These are phyloP conservation scores for Rutstroemia sp. DNA, from an alignment of 2,329 filamentous ascomycete genomes.

Conservation along the genomic window DNA sequence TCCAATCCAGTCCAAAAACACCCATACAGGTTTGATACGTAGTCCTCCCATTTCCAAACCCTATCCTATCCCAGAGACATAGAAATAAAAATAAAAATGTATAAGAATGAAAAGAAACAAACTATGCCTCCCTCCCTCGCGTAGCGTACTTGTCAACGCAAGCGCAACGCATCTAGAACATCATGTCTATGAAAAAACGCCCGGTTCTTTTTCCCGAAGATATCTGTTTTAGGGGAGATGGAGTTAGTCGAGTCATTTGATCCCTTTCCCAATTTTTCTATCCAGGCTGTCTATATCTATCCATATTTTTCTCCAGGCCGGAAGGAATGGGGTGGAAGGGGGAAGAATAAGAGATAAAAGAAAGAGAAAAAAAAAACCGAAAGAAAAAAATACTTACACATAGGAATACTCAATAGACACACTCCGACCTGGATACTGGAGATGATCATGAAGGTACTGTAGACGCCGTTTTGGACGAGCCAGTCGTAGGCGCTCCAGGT, in stretches of 20 bases:
- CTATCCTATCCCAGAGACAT: no score
- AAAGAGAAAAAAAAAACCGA: not conserved
- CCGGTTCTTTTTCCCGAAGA: slow-evolving; percentile 71
- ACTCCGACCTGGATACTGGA: slow-evolving; percentile 71
- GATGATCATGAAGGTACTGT: slow-evolving; percentile 58
- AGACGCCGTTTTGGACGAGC: slow-evolving; percentile 60
- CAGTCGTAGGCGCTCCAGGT: slow-evolving; percentile 82
- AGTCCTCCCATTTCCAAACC: no score
- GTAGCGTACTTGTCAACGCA: not conserved
- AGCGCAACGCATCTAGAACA: slow-evolving; percentile 39
- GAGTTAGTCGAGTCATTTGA: not conserved
- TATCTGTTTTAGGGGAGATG: slow-evolving; percentile 41
- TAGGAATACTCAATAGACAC: slow-evolving; percentile 66
- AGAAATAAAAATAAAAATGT: no score
- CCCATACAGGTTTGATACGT: no score
- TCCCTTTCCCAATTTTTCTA: no score
- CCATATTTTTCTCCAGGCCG: no score
- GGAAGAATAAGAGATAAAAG: not conserved
- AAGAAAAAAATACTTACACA: slow-evolving; percentile 52
- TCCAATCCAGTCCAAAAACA: no score
- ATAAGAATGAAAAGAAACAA: no score
- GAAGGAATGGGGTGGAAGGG: not conserved
- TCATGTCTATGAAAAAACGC: slow-evolving; percentile 71
- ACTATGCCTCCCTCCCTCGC: no score
- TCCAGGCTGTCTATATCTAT: no score